Evolutionary conservation across 2,329 filamentous ascomycete species (phyloP).

Genomic region (Diaporthe ampelina): DNA sequence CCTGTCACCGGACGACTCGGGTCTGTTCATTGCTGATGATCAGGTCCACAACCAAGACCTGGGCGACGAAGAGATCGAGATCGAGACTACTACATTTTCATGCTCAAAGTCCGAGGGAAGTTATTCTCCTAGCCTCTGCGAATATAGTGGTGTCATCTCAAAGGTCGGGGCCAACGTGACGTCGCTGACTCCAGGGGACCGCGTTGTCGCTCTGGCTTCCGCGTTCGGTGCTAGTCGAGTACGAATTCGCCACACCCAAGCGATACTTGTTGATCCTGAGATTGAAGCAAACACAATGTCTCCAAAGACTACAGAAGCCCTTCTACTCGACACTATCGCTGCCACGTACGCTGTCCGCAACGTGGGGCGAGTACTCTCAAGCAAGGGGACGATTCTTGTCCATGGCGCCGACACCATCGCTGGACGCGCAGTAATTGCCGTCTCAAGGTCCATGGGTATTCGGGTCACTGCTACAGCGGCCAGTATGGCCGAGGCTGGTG

Average conservation of each 20-base stretch:
- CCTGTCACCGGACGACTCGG: background rate
- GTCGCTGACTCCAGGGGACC: background rate
- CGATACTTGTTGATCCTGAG: background rate
- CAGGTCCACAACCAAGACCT: background rate
- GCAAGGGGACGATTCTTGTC: background rate
- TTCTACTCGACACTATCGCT: background rate
- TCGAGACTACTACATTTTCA: background rate
- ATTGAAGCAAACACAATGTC: background rate
- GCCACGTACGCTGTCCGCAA: background rate
- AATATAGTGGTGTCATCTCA: slow-evolving; percentile 1
- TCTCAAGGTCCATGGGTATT: background rate
- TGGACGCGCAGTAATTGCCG: background rate
- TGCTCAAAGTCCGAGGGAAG: background rate
- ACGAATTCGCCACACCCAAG: background rate
- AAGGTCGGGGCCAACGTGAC: background rate
- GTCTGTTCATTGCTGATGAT: background rate
- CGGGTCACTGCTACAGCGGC: slow-evolving; percentile 1
- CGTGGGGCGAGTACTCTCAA: background rate
- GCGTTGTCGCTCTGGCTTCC: background rate
- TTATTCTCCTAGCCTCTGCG: background rate
- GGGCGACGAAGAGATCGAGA: slow-evolving; percentile 4
- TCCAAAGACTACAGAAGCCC: background rate
- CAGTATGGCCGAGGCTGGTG: background rate
- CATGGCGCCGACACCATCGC: background rate
- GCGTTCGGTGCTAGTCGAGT: background rate